Evolutionary conservation across 192 early-diverging fungal species (phyloP).

Genomic region (Podila epigama): DNA sequence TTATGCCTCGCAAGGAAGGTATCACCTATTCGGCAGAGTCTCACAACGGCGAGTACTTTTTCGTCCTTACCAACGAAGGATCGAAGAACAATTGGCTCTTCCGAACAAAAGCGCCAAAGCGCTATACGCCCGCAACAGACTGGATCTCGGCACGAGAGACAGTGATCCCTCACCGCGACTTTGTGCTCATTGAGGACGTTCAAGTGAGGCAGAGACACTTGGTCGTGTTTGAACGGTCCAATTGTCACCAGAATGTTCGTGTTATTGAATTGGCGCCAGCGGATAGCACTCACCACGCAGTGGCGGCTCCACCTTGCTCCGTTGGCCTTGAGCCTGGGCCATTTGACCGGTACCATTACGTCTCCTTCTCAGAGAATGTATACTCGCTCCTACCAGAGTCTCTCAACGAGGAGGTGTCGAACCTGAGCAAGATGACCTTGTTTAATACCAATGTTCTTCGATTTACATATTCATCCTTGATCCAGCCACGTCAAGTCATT

Average conservation of each 20-base stretch:
- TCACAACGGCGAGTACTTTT: slow-evolving; percentile 59
- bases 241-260: slow-evolving; percentile 68
- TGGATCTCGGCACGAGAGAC: slow-evolving; percentile 50
- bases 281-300: background rate
- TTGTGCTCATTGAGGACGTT: slow-evolving; percentile 66
- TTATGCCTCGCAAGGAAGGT: slow-evolving; percentile 60
- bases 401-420: slow-evolving; percentile 58
- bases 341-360: slow-evolving; percentile 62
- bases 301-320: slow-evolving; percentile 21
- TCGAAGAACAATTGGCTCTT: slow-evolving; percentile 70
- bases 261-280: slow-evolving; percentile 53
- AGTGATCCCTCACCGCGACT: slow-evolving; percentile 65
- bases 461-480: slow-evolving; percentile 54
- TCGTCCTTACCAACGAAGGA: slow-evolving; percentile 62
- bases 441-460: slow-evolving; percentile 54
- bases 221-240: slow-evolving; percentile 66
- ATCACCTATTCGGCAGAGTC: slow-evolving; percentile 58
- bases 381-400: slow-evolving; percentile 57
- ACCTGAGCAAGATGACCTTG: slow-evolving; percentile 53
- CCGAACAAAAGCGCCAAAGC: slow-evolving; percentile 54
- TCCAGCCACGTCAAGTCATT: slow-evolving; percentile 59
- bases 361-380: slow-evolving; percentile 65
- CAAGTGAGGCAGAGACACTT: slow-evolving; percentile 61
- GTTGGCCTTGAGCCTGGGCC: slow-evolving; percentile 24
- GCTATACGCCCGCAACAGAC: slow-evolving; percentile 4